phyloP scores from a whole-genome alignment of 768 basidiomycete genomes.

The Boletus eberwhitei region DNA sequence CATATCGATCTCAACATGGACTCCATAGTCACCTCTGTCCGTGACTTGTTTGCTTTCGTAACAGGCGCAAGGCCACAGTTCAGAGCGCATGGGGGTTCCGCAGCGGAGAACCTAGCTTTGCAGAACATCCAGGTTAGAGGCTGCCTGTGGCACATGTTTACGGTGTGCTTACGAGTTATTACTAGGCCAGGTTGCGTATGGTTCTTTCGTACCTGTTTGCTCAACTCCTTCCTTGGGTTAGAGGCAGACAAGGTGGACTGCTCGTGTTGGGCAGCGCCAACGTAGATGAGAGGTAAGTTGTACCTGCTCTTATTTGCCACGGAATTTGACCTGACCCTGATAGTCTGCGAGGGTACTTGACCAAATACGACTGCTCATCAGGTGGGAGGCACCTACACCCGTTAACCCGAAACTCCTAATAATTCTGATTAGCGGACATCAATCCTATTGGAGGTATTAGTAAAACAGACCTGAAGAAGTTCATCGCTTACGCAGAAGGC shows the following conservation, averaged over 20 bases:
- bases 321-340: background rate
- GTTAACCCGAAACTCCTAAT: background rate
- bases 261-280: slow-evolving; percentile 98
- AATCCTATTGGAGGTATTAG: slow-evolving; percentile 99
- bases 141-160: background rate
- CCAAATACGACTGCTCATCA: slow-evolving; percentile 96
- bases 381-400: slow-evolving; percentile 38
- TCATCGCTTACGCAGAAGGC: slow-evolving; percentile 79
- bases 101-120: slow-evolving; percentile 90
- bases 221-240: slow-evolving; percentile 88
- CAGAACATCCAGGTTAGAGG: slow-evolving; percentile 89
- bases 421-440: slow-evolving; percentile 67
- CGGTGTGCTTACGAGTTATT: background rate
- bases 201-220: slow-evolving; percentile 93
- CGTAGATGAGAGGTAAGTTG: slow-evolving; percentile 86
- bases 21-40: slow-evolving; percentile 77
- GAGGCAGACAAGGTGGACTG: slow-evolving; percentile 79
- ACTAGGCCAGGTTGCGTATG: slow-evolving; percentile 88
- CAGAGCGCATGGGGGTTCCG: slow-evolving; percentile 80
- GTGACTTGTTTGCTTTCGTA: slow-evolving; percentile 78
- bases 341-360: slow-evolving; percentile 92
- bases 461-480: slow-evolving; percentile 95
- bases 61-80: slow-evolving; percentile 74
- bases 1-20: slow-evolving; percentile 98
- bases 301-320: background rate